Conservation (phyloP, 768 basidiomycete genomes). For the Lactarius hatsudake region DNA sequence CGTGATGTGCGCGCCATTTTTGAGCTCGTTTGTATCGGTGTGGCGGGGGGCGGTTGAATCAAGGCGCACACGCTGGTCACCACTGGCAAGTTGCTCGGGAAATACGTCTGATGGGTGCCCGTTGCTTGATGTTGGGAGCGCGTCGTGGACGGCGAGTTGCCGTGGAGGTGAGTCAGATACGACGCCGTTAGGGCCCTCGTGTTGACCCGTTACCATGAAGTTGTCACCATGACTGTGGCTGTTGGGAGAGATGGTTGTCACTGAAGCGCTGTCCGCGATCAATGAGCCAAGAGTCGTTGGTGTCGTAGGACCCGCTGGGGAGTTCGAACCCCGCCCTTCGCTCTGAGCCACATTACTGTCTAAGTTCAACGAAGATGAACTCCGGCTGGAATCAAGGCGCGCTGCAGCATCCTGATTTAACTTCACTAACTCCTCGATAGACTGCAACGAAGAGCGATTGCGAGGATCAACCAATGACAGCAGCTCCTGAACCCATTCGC, state of each 20-base stretch:
- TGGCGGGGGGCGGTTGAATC: slow-evolving; percentile 32
- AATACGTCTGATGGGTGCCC: slow-evolving; percentile 36
- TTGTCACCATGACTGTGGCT: slow-evolving; percentile 21
- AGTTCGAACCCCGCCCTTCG: slow-evolving; percentile 23
- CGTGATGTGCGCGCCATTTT: slow-evolving; percentile 40
- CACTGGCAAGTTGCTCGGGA: slow-evolving; percentile 27
- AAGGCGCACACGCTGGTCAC: slow-evolving; percentile 29
- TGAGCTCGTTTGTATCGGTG: slow-evolving; percentile 19
- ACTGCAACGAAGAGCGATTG: slow-evolving; percentile 37
- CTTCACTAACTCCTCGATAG: slow-evolving; percentile 46
- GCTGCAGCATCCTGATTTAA: slow-evolving; percentile 28
- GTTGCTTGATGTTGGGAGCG: slow-evolving; percentile 2
- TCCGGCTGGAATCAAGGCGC: slow-evolving; percentile 16
- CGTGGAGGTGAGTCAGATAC: not conserved
- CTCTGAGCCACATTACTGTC: not conserved
- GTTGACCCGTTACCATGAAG: not conserved
- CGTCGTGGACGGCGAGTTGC: slow-evolving; percentile 5
- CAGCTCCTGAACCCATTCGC: slow-evolving; percentile 78
- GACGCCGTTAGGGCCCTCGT: not conserved
- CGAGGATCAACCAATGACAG: slow-evolving; percentile 53
- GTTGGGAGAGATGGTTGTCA: slow-evolving; percentile 25
- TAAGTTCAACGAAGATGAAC: slow-evolving; percentile 18
- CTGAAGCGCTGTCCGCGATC: slow-evolving; percentile 28
- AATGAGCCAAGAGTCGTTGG: slow-evolving; percentile 20
- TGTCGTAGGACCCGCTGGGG: slow-evolving; percentile 31